A percentile compares a stretch with the other conserved stretches of the same genome.
These are phyloP conservation scores for Penicillium sp. DNA, from an alignment of 2,329 filamentous ascomycete species.

Conservation along the genomic window DNA sequence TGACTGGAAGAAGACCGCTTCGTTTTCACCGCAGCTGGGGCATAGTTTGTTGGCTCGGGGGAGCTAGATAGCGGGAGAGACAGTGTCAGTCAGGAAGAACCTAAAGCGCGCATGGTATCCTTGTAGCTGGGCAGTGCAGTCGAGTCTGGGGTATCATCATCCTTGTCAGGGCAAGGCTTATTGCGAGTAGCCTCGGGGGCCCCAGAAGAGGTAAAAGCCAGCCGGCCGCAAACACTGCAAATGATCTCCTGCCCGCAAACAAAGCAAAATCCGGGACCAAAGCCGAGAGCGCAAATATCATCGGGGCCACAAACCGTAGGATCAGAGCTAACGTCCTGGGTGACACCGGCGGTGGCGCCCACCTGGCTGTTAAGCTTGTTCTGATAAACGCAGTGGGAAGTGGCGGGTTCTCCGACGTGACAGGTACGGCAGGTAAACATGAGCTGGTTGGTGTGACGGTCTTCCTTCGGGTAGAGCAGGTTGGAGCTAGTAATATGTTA, in stretches of 20 bases:
- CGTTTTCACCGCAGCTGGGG: conserved; percentile 75
- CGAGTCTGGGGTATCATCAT: conserved; percentile 12
- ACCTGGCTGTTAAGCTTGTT: conserved; percentile 88
- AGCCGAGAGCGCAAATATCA: not conserved
- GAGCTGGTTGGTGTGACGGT: conserved; percentile 73
- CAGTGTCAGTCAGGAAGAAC: conserved; percentile 30
- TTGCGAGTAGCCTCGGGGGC: not conserved
- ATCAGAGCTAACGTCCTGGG: conserved; percentile 93
- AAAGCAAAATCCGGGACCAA: conserved; percentile 45
- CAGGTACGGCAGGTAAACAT: conserved; percentile 96
- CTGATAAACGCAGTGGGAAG: conserved; percentile 88
- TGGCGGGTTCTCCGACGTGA: conserved; percentile 80
- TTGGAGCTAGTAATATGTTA: conserved; percentile 62
- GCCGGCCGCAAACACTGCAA: conserved; percentile 50
- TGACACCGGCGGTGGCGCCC: conserved; percentile 93
- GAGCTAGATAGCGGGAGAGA: conserved; percentile 57
- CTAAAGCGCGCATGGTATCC: conserved; percentile 8
- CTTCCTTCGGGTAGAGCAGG: conserved; percentile 95
- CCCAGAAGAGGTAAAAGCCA: not conserved
- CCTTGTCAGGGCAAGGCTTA: conserved; percentile 6
- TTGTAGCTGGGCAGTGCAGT: conserved; percentile 4
- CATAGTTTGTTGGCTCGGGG: conserved; percentile 83
- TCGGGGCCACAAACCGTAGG: conserved; percentile 81
- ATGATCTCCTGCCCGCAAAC: conserved; percentile 55
- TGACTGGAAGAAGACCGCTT: conserved; percentile 98